Evolutionary conservation across 768 basidiomycete genomes (phyloP).

Genomic region (Leucosporidium yakuticum): DNA sequence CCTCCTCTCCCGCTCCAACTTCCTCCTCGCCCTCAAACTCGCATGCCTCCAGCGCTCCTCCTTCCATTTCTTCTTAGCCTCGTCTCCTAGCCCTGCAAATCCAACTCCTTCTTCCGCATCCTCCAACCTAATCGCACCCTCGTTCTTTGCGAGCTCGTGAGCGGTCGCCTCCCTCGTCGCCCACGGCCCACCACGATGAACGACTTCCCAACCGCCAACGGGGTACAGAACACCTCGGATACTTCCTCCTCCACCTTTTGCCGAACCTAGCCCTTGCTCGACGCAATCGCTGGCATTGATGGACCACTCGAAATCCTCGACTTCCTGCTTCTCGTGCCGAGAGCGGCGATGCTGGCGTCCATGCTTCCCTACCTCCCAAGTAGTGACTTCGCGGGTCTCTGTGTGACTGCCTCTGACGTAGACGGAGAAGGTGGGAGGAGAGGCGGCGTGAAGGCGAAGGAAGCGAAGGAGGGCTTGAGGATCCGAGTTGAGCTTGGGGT

Average conservation of each 20-base stretch:
- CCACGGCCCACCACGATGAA: not conserved
- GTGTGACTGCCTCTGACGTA: not conserved
- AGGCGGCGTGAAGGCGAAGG: conserved; percentile 1
- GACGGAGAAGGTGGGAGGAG: not conserved
- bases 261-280: not conserved
- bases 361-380: no score
- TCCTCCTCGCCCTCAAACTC: not conserved
- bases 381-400: not conserved
- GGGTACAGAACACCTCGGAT: not conserved
- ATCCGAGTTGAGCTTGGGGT: not conserved
- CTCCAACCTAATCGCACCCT: not conserved
- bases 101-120: not conserved
- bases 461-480: not conserved
- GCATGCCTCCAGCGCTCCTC: not conserved
- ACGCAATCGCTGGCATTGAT: not conserved
- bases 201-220: conserved; percentile 2
- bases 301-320: conserved; percentile 1
- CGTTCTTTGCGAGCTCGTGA: not conserved
- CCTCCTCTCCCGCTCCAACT: conserved; percentile 1
- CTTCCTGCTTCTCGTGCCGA: not conserved
- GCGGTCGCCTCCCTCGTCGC: not conserved
- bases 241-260: not conserved
- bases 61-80: not conserved
- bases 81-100: not conserved
- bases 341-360: no score